Evolutionary conservation across 1,284 basidiomycete genomes (phyloP), one percentile per base, ranked within the genome.

Genomic region (Cerrena zonata): DNA sequence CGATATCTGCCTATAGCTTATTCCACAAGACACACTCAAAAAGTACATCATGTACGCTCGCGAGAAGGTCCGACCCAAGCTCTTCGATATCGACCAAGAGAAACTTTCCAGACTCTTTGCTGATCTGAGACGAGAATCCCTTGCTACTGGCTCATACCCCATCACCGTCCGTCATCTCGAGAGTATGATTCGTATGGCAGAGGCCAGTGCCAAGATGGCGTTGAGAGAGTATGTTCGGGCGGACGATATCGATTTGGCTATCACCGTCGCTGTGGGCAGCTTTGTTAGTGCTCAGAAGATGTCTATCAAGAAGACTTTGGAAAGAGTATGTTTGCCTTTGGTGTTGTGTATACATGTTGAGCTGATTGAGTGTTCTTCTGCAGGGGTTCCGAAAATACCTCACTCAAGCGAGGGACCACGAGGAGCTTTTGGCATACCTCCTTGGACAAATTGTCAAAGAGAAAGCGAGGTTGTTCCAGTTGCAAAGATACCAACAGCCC

Each of bases 11-110:
- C 51, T 48, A 18, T 61, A 97, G 93, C 82, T 98, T 56, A 96
- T 99, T 60, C 89, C 94, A 1, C 96, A 99, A 77, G 95, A 99
- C 58, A 69, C 94, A 45, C 80, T 99, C n/a, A 84, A 91, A 53
- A 99, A 99, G 69, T 99, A 99, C 71, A 98, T 99, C 74, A 96
- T 98, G 89, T 99, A 98, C 66, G 93, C 95, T 1, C 84, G 92
- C 52, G 95, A 98, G 64, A 90, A 88, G 62, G 81, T 98, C 54
- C 78, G 82, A 52, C 96, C 96, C 2, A 94, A 97, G 69, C 76
- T 99, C 50, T 91, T 91, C 64, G 88, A 96, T 61, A 77, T 99
- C 56, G 96, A 99, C 69, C 90, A 95, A 68, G 94, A 98, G 65
- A 98, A 98, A 67, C 80, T 99, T 15, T 78, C 94, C 7, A 80